Evolutionary conservation across 1,139 yeast species (phyloP), one percentile per base, ranked within the genome.

Genomic region (Sugiyamaella paludigena): DNA sequence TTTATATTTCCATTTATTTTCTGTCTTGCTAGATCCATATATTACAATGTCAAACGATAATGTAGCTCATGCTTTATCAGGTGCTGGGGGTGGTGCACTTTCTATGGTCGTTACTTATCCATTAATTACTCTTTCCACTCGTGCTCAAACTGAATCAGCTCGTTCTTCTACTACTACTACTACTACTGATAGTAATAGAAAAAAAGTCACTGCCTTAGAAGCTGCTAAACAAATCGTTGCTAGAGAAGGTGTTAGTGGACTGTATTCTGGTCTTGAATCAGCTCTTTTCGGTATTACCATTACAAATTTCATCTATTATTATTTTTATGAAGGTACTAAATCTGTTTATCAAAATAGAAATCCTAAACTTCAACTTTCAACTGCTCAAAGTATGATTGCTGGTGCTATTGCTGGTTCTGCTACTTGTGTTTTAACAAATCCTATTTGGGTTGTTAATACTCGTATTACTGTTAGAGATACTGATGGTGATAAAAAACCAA

Each of bases 381-480:
- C 96, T 0, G 51, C 77, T 10, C 95, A 89, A 67, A 81, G 91
- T 49, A 84, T 89, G 60, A 55, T 78, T 4, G 83, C 91, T 2
- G 96, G 96, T 13, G 85, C 94, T 1, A 74, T 87, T 59, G 95
- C 97, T 1, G 97, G 98, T 0, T 79, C 91, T 7, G 79, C 89
- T 38, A 88, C 97, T 2, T 87, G 91, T 51, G 73, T 87, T 19
- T 78, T 85, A 13, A 83, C 96, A n/a, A 91, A 91, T 68, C 98
- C 98, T 32, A 83, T 89, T 59, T 89, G 98, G 98, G 95, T 88
- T 34, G 94, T 92, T 48, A 88, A 88, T 65, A 88, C 96, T 1
- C 76, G 96, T 69, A 83, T 85, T 83, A 85, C 95, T 4, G 84
- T 77, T 33, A 61, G 64, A 41, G 72, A 68, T 63, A 54, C 63